Evolutionary conservation across 306 rosid species (phyloP), one percentile per base, ranked within the genome.

Genomic region (Phaseolus lunatus): DNA sequence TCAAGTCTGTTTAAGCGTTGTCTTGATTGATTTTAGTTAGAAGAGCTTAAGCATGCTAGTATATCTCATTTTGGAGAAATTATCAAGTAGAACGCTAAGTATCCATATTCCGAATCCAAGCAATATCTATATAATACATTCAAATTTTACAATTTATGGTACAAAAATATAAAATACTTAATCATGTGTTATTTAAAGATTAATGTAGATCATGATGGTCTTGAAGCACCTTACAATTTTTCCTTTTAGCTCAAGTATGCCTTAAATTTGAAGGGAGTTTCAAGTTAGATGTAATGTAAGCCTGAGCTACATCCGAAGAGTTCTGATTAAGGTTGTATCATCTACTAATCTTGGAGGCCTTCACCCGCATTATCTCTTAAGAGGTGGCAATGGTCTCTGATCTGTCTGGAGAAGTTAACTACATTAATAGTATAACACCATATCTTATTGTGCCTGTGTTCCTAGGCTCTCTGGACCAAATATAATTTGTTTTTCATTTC

Each of bases 371-470:
- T 24, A 11, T 23, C 62, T 22, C n/a, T 5, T 19, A 2, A 12
- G 20, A 61, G 22, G 22, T 61, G 58, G 59, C 29, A 65, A 37
- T 27, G 52, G 9, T 41, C 37, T 68, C 31, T 43, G 26, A 52
- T 78, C 4, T 68, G 24, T 57, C 56, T 52, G 67, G 37, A 35
- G 47, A 57, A 23, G 33, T 22, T 54, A 54, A 54, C 58, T 24
- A 19, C 29, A 54, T 54, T 10, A 54, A 22, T 54, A 54, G 63
- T 24, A 31, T 24, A 23, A 16, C 16, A 23, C 33, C n/a, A 12
- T 13, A 12, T 57, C 18, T 57, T 13, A 59, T 59, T 29, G 37
- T 43, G 47, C 47, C 15, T 63, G 69, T 35, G 26, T n/a, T 63
- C 69, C 15, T n/a, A 8, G 23, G 3, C 65, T 27, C 13, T 59